Base-by-base conservation (phyloP, 495 filamentous ascomycete species). In the Penicillium canariense region DNA sequence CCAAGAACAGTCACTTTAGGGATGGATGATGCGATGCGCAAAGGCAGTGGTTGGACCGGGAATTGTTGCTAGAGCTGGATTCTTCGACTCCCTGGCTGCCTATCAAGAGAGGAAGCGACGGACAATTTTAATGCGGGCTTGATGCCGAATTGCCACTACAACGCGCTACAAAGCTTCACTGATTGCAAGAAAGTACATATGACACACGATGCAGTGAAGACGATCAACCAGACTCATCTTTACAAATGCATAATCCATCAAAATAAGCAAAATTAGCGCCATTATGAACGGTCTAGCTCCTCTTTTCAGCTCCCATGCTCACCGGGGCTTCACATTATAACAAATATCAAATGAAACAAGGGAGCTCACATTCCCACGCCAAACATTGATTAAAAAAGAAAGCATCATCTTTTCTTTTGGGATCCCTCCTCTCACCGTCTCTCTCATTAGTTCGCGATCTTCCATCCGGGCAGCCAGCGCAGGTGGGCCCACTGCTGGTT, bases 401-500 rank as follows among this genome's bases (percentile, higher is more conserved):
- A 30, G 25, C 26, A 46, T 18, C 17, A 9, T 23, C 6, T 46
- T 18, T 30, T 18, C 10, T 5, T 17, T 18, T 25, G 17, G 26
- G 38, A 14, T n/a, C n/a, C 18, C 20, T 42, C 20, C 1, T 3
- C 11, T 28, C 26, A 46, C 11, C 5, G 17, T 8, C 14, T 26
- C 4, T 5, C 12, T 20, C 12, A 32, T 72, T 61, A 80, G 56
- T 80, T 77, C 18, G 72, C 67, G 40, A 83, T 79, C 49, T 75
- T 75, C 80, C 80, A 83, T 42, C 70, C 74, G 39, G 74, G 71
- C 54, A 96, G 85, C 94, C 94, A 98, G 76, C 90, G 96, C 76
- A 98, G 75, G 75, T 98, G 90, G 61, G 75, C 81, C 83, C 90
- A 97, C 70, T 97, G 79, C 68, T 83, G 81, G 69, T 88, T 88